These are phyloP conservation scores for Podaxis mareebaensis DNA, from an alignment of 768 basidiomycete species.

Conservation along the genomic window DNA sequence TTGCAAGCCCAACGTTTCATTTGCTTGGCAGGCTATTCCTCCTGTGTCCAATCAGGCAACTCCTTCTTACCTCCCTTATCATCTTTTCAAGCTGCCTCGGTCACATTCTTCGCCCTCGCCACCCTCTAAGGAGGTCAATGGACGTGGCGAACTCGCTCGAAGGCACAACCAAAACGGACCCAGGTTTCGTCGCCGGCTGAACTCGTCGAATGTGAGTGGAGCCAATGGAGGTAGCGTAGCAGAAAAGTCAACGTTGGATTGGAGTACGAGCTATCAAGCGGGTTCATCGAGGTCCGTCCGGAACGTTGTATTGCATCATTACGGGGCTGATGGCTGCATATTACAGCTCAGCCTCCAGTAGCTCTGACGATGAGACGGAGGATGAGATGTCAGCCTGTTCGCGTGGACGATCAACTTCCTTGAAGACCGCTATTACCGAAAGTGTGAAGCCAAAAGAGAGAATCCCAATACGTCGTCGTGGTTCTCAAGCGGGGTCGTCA, in stretches of 20 bases:
- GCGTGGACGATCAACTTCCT: constrained; percentile 45
- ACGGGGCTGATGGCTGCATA: not conserved
- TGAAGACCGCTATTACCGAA: constrained; percentile 16
- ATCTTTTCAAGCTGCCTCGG: constrained; percentile 66
- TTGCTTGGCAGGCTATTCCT: constrained; percentile 16
- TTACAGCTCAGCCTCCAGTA: constrained; percentile 50
- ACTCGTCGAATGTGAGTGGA: constrained; percentile 25
- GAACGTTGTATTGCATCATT: not conserved
- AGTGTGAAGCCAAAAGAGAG: constrained; percentile 21
- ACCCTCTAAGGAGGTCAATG: constrained; percentile 53
- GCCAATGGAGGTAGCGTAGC: not conserved
- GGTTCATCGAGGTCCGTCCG: constrained; percentile 72
- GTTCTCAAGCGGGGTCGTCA: constrained; percentile 35
- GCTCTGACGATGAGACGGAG: constrained; percentile 62
- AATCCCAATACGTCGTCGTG: constrained; percentile 22
- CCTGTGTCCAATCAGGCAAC: not conserved
- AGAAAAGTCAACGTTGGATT: constrained; percentile 46
- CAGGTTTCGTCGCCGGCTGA: constrained; percentile 35
- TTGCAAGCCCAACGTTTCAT: not conserved
- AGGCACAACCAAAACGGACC: constrained; percentile 36
- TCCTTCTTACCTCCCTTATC: not conserved
- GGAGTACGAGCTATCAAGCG: constrained; percentile 88
- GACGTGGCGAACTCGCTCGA: constrained; percentile 48
- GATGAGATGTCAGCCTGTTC: constrained; percentile 38
- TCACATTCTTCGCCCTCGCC: constrained; percentile 80